These are phyloP conservation scores for Rhodocollybia butyracea DNA, from an alignment of 768 basidiomycete genomes.

Conservation along the genomic window DNA sequence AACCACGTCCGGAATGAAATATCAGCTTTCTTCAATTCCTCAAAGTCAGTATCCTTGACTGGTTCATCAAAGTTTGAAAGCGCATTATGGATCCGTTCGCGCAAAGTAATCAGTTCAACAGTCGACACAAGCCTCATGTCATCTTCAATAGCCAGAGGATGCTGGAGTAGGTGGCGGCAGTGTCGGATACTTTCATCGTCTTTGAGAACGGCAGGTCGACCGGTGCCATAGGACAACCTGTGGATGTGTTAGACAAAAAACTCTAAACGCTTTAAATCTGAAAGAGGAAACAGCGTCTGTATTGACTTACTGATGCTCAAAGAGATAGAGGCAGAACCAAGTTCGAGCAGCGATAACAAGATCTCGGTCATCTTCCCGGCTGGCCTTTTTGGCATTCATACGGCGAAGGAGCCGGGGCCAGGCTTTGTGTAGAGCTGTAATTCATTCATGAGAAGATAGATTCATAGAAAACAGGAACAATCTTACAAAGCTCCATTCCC, in stretches of 20 bases:
- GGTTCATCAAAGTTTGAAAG: conserved; percentile 77
- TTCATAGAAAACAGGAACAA: conserved; percentile 5
- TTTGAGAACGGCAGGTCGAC: conserved; percentile 87
- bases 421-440: conserved; percentile 81
- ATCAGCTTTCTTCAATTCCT: conserved; percentile 70
- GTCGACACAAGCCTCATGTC: conserved; percentile 95
- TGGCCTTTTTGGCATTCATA: conserved; percentile 67
- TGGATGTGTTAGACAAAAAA: too few species aligned
- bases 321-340: conserved; percentile 92
- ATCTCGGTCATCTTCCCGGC: conserved; percentile 68
- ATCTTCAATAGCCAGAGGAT: conserved; percentile 87
- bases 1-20: conserved; percentile 81
- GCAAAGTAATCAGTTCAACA: conserved; percentile 87
- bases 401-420: conserved; percentile 80
- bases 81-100: conserved; percentile 82
- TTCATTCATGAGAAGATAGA: background rate
- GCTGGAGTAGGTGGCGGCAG: conserved; percentile 75
- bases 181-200: conserved; percentile 90
- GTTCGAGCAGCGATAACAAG: conserved; percentile 80
- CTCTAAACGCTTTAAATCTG: too few species aligned
- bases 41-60: conserved; percentile 69
- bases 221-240: conserved; percentile 93
- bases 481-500: conserved; percentile 89
- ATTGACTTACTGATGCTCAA: conserved; percentile 77
- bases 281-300: background rate